These are phyloP conservation scores for Pichia sp. DNA, from an alignment of 1,139 yeast genomes.

Conservation along the genomic window DNA sequence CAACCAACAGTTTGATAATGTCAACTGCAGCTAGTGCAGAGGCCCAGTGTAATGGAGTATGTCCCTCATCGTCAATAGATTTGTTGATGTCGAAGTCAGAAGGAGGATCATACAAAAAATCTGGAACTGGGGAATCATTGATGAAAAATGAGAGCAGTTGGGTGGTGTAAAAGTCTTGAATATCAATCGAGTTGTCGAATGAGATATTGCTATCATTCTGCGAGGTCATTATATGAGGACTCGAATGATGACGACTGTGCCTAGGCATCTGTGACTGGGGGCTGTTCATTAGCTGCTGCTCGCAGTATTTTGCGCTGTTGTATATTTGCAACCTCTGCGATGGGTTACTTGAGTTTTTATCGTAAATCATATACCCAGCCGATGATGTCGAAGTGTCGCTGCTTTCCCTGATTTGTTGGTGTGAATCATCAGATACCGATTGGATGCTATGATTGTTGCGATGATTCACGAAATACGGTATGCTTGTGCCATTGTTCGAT, in stretches of 20 bases:
- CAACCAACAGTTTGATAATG: slow-evolving; percentile 63
- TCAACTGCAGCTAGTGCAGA: slow-evolving; percentile 82
- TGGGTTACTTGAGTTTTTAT: slow-evolving; percentile 5
- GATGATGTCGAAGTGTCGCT: slow-evolving; percentile 42
- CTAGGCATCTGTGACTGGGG: slow-evolving; percentile 1
- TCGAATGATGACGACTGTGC: slow-evolving; percentile 11
- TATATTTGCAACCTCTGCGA: neutral
- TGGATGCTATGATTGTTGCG: slow-evolving; percentile 19
- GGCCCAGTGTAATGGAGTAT: slow-evolving; percentile 96
- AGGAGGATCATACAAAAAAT: slow-evolving; percentile 70
- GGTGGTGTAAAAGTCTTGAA: slow-evolving; percentile 43
- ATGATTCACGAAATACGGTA: slow-evolving; percentile 14
- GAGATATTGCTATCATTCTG: neutral
- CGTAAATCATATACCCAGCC: slow-evolving; percentile 14
- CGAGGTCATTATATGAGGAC: slow-evolving; percentile 8
- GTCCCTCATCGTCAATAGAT: slow-evolving; percentile 92
- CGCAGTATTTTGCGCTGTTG: neutral
- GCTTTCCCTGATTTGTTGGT: slow-evolving; percentile 29
- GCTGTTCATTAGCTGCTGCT: neutral
- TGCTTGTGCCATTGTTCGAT: neutral
- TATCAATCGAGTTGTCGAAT: slow-evolving; percentile 4
- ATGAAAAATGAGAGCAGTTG: slow-evolving; percentile 59
- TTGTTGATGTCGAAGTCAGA: slow-evolving; percentile 77
- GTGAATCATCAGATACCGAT: slow-evolving; percentile 34
- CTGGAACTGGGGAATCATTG: slow-evolving; percentile 74